Evolutionary conservation across 257 asterid genomes (phyloP), one percentile per base, ranked within the genome.

Genomic region (Jasminum sambac): DNA sequence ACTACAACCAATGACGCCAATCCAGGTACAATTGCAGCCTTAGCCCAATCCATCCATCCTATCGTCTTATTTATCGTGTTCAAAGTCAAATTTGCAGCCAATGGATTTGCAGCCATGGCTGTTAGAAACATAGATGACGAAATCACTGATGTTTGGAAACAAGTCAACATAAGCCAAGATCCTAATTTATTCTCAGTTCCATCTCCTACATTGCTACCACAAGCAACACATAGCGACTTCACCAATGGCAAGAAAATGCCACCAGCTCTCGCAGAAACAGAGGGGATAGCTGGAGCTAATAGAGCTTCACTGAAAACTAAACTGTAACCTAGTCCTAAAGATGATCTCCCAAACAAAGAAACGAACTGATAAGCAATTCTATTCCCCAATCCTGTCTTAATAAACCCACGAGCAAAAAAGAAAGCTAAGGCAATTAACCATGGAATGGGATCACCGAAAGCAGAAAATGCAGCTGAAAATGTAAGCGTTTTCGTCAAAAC

Each of bases 31-130:
- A 94, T 75, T 6, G 99, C 99, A 14, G 98, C 99, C 86, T 91
- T 89, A 40, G 99, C 98, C 99, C 99, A 94, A 82, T 94, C 99
- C 99, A 94, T 89, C 99, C 98, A 94, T 24, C 91, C 93, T 71
- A 94, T 89, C 0, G 88, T 70, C 77, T 85, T 76, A 79, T 80
- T 82, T 6, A 94, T 94, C 0, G 99, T 91, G 67, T 62, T 85
- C 7, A 76, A 67, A 0, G 99, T 94, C 80, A 94, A 80, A 73
- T 86, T 94, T 10, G 96, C 99, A 1, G 96, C 93, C 87, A 94
- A 74, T 0, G 99, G 98, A 81, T 94, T 94, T 0, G 98, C 99
- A 60, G 99, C 98, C 99, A 94, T 94, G 7, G 98, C 99, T 6
- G 99, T 94, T 80, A 94, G 79, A 64, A 94, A 91, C 99, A 94